Conservation (phyloP, 2,329 filamentous ascomycete species). For the Neophaeococcomyces aloes region DNA sequence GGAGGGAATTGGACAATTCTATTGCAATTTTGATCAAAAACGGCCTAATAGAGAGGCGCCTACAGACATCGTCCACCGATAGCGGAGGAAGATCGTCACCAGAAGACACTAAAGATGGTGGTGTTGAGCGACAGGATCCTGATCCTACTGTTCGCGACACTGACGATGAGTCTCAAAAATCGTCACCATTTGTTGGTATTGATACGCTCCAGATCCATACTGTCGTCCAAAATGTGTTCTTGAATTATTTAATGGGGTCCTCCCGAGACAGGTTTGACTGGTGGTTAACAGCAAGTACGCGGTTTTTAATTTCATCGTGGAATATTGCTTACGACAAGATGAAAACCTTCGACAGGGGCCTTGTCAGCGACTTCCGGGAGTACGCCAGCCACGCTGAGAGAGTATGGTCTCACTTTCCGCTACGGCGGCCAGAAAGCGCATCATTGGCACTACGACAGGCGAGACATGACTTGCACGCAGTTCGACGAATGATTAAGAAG, state of each 20-base stretch:
- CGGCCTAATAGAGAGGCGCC: conserved; percentile 34
- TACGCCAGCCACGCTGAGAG: conserved; percentile 37
- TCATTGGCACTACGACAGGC: conserved; percentile 27
- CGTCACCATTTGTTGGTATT: conserved; percentile 23
- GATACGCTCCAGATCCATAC: conserved; percentile 40
- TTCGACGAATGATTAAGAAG: conserved; percentile 29
- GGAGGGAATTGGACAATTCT: conserved; percentile 35
- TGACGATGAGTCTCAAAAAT: conserved; percentile 9
- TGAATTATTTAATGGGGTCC: conserved; percentile 24
- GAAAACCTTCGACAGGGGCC: conserved; percentile 28
- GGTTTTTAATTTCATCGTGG: conserved; percentile 34
- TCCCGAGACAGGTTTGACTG: conserved; percentile 30
- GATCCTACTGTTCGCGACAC: not conserved
- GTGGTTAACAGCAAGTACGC: conserved; percentile 35
- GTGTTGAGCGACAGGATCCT: not conserved
- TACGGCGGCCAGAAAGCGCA: conserved; percentile 24
- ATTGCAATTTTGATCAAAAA: conserved; percentile 36
- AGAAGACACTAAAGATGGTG: conserved; percentile 1
- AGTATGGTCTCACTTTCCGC: conserved; percentile 31
- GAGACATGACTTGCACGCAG: conserved; percentile 26
- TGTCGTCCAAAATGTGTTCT: conserved; percentile 30
- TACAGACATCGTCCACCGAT: conserved; percentile 25
- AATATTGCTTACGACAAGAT: conserved; percentile 32
- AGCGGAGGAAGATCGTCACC: conserved; percentile 9
- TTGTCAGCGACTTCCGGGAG: conserved; percentile 38